These are phyloP conservation scores for Fomitopsis pulvina DNA, from an alignment of 768 basidiomycete species.

Conservation along the genomic window DNA sequence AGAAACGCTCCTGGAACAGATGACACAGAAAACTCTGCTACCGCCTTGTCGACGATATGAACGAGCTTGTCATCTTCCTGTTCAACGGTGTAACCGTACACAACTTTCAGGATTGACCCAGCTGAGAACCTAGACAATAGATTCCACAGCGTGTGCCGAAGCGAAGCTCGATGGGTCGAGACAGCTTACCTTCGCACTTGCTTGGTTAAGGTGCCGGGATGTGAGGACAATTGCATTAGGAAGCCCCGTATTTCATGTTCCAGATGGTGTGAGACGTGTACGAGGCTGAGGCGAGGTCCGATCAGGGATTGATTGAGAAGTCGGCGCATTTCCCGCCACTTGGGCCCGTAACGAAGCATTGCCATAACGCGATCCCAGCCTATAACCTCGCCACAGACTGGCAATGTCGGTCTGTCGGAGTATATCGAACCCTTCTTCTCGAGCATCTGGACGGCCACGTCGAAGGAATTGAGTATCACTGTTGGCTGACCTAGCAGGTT, in stretches of 20 bases:
- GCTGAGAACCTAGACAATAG: constrained; percentile 18
- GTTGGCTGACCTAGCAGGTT: constrained; percentile 21
- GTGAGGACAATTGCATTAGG: constrained; percentile 32
- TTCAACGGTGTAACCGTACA: constrained; percentile 22
- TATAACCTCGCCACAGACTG: constrained; percentile 17
- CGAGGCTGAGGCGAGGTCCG: constrained; percentile 32
- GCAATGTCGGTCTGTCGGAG: constrained; percentile 17
- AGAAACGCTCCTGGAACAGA: constrained; percentile 29
- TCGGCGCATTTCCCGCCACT: constrained; percentile 36
- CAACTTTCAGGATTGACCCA: constrained; percentile 21
- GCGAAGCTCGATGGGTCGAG: neutral
- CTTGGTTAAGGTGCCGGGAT: constrained; percentile 30
- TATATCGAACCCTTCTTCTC: constrained; percentile 23
- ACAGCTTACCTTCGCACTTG: constrained; percentile 35
- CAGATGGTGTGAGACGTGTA: constrained; percentile 28
- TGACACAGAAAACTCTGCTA: constrained; percentile 17
- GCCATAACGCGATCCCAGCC: constrained; percentile 27
- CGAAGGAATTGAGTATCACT: constrained; percentile 23
- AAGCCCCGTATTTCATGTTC: constrained; percentile 39
- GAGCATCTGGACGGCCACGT: constrained; percentile 21
- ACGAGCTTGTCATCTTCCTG: constrained; percentile 20
- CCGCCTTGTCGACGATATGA: constrained; percentile 18
- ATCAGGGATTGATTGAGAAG: constrained; percentile 33
- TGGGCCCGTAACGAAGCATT: constrained; percentile 34
- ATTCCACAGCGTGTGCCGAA: neutral